Conservation (phyloP, 345 rosid species). For the Rhizophora mangle region DNA sequence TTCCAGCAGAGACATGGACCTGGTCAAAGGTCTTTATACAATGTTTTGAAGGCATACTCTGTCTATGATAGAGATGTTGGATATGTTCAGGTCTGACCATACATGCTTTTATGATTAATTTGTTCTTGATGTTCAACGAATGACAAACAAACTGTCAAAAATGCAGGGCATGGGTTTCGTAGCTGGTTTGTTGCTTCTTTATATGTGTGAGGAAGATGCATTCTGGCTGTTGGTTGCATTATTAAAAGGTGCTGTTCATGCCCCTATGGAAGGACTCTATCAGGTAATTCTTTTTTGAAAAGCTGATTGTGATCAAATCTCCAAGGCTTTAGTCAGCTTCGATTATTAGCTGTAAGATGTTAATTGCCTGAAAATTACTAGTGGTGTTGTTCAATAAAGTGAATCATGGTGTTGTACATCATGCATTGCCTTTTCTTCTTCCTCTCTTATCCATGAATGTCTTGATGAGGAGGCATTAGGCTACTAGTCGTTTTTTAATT, state of each 20-base stretch:
- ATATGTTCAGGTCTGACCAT: slow-evolving; percentile 81
- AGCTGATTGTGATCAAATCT: background rate
- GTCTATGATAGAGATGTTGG: slow-evolving; percentile 96
- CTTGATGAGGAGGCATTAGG: background rate
- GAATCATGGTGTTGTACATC: too few relatives aligned
- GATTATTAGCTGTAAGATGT: background rate
- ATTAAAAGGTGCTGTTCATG: slow-evolving; percentile 94
- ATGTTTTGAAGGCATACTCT: slow-evolving; percentile 95
- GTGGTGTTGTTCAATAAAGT: background rate
- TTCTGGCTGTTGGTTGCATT: slow-evolving; percentile 97
- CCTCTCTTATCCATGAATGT: background rate
- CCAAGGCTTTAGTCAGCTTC: background rate
- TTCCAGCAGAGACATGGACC: slow-evolving; percentile 99
- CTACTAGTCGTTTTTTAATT: too few relatives aligned
- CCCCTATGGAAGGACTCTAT: slow-evolving; percentile 98
- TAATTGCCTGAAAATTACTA: background rate
- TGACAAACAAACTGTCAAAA: slow-evolving; percentile 16
- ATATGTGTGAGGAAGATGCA: slow-evolving; percentile 99
- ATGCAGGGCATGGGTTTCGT: slow-evolving; percentile 96
- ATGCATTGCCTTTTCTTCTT: background rate
- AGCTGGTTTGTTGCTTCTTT: slow-evolving; percentile 91
- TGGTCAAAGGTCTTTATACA: slow-evolving; percentile 96
- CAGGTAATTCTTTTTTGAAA: slow-evolving; percentile 48
- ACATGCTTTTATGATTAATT: slow-evolving; percentile 6
- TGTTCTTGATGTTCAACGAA: slow-evolving; percentile 8